Conservation (phyloP, 441 rosid genomes). For the Adansonia gregorii region DNA sequence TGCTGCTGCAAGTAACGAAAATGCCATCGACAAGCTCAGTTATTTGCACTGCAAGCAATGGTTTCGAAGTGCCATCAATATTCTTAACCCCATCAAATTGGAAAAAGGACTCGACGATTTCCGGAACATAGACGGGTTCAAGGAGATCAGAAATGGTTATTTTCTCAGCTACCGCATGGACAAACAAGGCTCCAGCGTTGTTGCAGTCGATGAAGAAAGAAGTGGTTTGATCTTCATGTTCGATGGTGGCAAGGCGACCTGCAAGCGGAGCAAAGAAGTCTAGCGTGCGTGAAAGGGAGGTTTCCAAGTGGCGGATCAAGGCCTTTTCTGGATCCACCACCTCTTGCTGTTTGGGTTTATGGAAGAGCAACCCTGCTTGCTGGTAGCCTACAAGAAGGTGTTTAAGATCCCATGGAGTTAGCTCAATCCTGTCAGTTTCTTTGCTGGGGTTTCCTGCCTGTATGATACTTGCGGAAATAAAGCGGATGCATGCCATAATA, state of each 20-base stretch:
- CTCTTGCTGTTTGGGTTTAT: slow-evolving; percentile 24
- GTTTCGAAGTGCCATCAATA: slow-evolving; percentile 20
- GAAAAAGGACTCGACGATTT: slow-evolving; percentile 28
- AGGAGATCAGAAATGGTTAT: slow-evolving; percentile 17
- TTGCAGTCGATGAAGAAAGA: slow-evolving; percentile 34
- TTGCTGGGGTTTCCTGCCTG: not conserved
- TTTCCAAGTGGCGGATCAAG: slow-evolving; percentile 21
- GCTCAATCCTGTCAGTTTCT: not conserved
- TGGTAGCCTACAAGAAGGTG: not conserved
- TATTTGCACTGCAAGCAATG: slow-evolving; percentile 34
- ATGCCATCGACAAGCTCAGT: slow-evolving; percentile 32
- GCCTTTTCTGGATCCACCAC: not conserved
- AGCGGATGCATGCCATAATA: slow-evolving; percentile 20
- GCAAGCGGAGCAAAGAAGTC: slow-evolving; percentile 33
- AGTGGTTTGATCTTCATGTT: slow-evolving; percentile 19
- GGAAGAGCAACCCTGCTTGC: slow-evolving; percentile 35
- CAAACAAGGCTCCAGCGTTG: slow-evolving; percentile 34
- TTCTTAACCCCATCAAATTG: not conserved
- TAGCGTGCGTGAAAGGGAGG: slow-evolving; percentile 37
- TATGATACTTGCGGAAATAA: slow-evolving; percentile 20
- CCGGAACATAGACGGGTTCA: slow-evolving; percentile 25
- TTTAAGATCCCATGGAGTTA: slow-evolving; percentile 40
- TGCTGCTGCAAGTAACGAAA: slow-evolving; percentile 31
- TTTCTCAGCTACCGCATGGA: slow-evolving; percentile 28
- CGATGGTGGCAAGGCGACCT: slow-evolving; percentile 34